Evolutionary conservation across 2,329 filamentous ascomycete species (phyloP).

Genomic region (Penicillium sp.): DNA sequence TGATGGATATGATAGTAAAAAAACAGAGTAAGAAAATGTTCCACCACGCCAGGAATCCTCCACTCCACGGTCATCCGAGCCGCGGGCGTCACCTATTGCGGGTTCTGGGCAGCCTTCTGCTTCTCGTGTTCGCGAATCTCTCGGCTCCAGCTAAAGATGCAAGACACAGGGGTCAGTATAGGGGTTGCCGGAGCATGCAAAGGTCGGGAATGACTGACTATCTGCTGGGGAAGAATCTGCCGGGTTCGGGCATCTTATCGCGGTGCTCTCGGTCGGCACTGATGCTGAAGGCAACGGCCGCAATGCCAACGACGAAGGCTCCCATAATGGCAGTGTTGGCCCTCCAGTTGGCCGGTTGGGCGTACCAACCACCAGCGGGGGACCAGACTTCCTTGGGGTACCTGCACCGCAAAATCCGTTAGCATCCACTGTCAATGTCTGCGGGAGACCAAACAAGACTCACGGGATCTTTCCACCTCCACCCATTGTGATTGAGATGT

Average conservation of each 20-base stretch:
- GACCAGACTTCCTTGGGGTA: conserved; percentile 99
- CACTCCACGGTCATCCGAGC: conserved; percentile 24
- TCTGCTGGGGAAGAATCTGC: conserved; percentile 82
- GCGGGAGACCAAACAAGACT: conserved; percentile 47
- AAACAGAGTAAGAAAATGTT: conserved; percentile 32
- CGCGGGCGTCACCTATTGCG: conserved; percentile 35
- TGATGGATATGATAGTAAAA: conserved; percentile 37
- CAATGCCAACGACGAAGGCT: conserved; percentile 69
- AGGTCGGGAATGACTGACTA: conserved; percentile 61
- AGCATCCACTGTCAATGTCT: conserved; percentile 22
- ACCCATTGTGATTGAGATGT: conserved; percentile 57
- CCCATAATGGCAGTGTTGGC: conserved; percentile 81
- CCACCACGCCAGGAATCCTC: conserved; percentile 30
- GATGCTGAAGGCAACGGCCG: conserved; percentile 69
- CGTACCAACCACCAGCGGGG: conserved; percentile 95
- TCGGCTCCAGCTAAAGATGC: conserved; percentile 65
- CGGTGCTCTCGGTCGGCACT: conserved; percentile 76
- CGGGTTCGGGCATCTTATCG: conserved; percentile 74
- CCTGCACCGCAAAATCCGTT: conserved; percentile 52
- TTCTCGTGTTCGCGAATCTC: conserved; percentile 72
- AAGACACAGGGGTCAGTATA: conserved; percentile 23
- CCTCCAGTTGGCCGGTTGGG: conserved; percentile 93
- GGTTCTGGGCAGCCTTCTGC: conserved; percentile 49
- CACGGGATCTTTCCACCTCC: conserved; percentile 80
- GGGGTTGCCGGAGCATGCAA: conserved; percentile 1